phyloP scores from a whole-genome alignment of 2,329 filamentous ascomycete genomes.

The Dactylellina cionopaga region DNA sequence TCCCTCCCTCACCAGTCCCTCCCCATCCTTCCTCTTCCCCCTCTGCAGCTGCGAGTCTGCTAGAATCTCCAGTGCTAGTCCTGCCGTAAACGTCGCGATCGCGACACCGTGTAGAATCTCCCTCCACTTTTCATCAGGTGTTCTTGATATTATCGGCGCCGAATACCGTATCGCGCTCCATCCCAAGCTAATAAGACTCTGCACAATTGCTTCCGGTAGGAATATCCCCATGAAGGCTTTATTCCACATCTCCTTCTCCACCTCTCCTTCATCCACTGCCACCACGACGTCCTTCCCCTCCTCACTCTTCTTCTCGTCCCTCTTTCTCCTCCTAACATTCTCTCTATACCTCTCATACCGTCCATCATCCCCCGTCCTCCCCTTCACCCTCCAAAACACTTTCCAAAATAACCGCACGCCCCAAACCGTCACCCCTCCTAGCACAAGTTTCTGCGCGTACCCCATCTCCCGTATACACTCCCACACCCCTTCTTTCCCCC shows the following conservation, averaged over 20 bases:
- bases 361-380: constrained; percentile 68
- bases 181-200: constrained; percentile 68
- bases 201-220: constrained; percentile 68
- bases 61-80: constrained; percentile 68
- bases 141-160: constrained; percentile 59
- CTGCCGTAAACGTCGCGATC: constrained; percentile 68
- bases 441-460: constrained; percentile 68
- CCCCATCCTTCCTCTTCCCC: constrained; percentile 63
- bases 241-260: constrained; percentile 68
- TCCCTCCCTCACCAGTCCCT: constrained; percentile 65
- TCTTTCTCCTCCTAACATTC: constrained; percentile 31
- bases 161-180: constrained; percentile 65
- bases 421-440: constrained; percentile 69
- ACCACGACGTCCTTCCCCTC: neutral
- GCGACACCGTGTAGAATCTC: constrained; percentile 60
- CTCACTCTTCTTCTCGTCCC: neutral
- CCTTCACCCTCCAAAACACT: constrained; percentile 64
- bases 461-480: constrained; percentile 64
- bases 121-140: constrained; percentile 54
- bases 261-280: constrained; percentile 52
- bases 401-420: constrained; percentile 68
- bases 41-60: constrained; percentile 69
- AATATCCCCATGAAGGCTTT: constrained; percentile 67
- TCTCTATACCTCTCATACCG: constrained; percentile 67
- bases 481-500: constrained; percentile 62